These are phyloP conservation scores for Salix arbutifolia DNA, from an alignment of 345 rosid species.

Conservation along the genomic window DNA sequence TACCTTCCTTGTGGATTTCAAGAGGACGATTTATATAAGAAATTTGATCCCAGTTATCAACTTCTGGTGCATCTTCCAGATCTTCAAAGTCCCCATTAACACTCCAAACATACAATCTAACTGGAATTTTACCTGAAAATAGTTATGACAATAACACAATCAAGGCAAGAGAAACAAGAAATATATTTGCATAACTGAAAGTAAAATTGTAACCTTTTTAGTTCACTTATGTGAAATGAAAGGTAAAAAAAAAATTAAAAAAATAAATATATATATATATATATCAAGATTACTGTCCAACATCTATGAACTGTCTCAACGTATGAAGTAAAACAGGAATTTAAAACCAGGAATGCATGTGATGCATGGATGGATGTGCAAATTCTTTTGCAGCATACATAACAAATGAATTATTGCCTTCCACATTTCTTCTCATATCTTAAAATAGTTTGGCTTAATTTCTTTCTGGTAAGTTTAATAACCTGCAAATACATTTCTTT, in stretches of 20 bases:
- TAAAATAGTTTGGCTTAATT: neutral
- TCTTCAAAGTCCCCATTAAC: slow-evolving; percentile 56
- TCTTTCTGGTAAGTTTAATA: neutral
- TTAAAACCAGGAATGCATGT: neutral
- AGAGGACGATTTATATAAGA: slow-evolving; percentile 71
- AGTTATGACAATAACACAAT: neutral
- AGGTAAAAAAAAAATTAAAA: neutral
- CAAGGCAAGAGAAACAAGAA: neutral
- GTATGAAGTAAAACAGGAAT: neutral
- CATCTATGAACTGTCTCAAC: neutral
- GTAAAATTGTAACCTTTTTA: neutral
- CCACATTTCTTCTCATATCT: neutral
- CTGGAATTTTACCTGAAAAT: slow-evolving; percentile 70
- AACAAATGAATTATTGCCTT: neutral
- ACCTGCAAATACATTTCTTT: too few relatives aligned
- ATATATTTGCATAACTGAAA: neutral
- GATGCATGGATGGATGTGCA: neutral
- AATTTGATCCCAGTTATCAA: slow-evolving; percentile 81
- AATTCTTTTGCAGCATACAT: neutral
- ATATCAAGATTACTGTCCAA: neutral
- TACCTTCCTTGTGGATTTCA: slow-evolving; percentile 66
- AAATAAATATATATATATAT: too few relatives aligned
- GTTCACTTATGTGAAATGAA: neutral
- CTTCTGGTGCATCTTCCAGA: slow-evolving; percentile 52
- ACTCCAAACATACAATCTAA: slow-evolving; percentile 66